Evolutionary conservation across 495 filamentous ascomycete genomes (phyloP), one percentile per base, ranked within the genome.

Genomic region (Xylaria venustula): DNA sequence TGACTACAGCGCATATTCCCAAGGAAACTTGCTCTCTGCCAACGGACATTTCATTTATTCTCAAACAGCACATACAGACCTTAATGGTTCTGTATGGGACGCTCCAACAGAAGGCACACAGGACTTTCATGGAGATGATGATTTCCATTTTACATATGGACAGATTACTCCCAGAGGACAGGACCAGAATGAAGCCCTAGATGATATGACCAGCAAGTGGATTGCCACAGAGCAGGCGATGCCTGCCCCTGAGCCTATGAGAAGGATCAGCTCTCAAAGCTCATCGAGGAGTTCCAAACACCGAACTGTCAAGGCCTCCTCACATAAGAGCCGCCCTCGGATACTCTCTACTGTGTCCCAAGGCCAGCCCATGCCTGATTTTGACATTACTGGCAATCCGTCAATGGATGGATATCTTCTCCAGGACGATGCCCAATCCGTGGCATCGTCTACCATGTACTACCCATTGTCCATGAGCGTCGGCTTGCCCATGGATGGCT

Each of bases 1-100:
- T 72, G 77, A 81, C 66, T 80, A 79, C 66, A 82, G 77, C 73
- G 76, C 75, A 64, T 71, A 65, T 67, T 72, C 74, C 41, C 78
- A 77, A 64, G 69, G 73, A 69, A 77, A 73, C 57, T 75, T 79
- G 73, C 67, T 79, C 73, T 71, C 76, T 77, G 67, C 75, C 70
- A 75, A 72, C 61, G 78, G 65, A 75, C 77, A 71, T 79, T 79
- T 79, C 78, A 74, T 76, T 81, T 76, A 72, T 70, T 79, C 75
- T 76, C 79, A 82, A 54, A 79, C 79, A 74, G 78, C 73, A 80
- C 79, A 77, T 75, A 68, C 75, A 67, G 77, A 79, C 75, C 76
- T 77, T 20, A 64, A 65, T 58, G 72, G 79, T 77, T 73, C 77
- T 71, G 72, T 77, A 67, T 81, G 79, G 79, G 79, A 79, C 55